A percentile compares a stretch with the other conserved stretches of the same genome.
Evolutionary conservation across 1,284 basidiomycete genomes (phyloP).

Genomic region (Cerioporus squamosus): DNA sequence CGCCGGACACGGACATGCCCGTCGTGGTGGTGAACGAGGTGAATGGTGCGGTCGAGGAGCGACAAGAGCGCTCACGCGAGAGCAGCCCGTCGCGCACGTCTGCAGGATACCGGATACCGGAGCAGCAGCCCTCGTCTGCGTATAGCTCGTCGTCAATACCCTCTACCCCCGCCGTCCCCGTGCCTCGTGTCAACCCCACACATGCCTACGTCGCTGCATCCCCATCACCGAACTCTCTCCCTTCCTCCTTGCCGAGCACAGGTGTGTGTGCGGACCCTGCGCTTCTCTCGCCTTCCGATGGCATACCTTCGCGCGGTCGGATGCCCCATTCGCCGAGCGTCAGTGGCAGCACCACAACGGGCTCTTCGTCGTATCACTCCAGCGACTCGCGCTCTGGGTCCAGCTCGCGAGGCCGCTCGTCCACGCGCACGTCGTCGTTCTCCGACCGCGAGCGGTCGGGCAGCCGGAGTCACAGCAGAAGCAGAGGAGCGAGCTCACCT

Average conservation of each 20-base stretch:
- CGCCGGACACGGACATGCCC: constrained; percentile 29
- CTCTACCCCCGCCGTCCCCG: constrained; percentile 20
- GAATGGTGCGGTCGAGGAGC: constrained; percentile 38
- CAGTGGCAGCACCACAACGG: constrained; percentile 38
- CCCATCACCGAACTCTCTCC: constrained; percentile 18
- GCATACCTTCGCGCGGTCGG: constrained; percentile 28
- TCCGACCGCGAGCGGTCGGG: constrained; percentile 49
- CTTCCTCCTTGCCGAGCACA: constrained; percentile 17
- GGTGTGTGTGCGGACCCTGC: constrained; percentile 21
- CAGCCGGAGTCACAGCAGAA: constrained; percentile 28
- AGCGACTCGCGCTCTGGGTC: constrained; percentile 36
- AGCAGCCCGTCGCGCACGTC: constrained; percentile 27
- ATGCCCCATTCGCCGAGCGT: constrained; percentile 29
- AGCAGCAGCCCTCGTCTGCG: constrained; percentile 8
- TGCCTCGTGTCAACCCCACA: constrained; percentile 25
- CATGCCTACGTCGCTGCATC: constrained; percentile 18
- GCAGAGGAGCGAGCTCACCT: constrained; percentile 47
- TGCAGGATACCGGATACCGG: constrained; percentile 9
- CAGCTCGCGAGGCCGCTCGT: constrained; percentile 52
- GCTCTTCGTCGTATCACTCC: constrained; percentile 31
- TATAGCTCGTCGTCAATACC: constrained; percentile 5
- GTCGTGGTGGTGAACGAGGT: constrained; percentile 39
- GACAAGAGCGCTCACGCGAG: constrained; percentile 34
- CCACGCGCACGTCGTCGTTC: constrained; percentile 53
- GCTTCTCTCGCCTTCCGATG: constrained; percentile 33